phyloP scores from a whole-genome alignment of 768 basidiomycete species.

The Nidularia sp. region DNA sequence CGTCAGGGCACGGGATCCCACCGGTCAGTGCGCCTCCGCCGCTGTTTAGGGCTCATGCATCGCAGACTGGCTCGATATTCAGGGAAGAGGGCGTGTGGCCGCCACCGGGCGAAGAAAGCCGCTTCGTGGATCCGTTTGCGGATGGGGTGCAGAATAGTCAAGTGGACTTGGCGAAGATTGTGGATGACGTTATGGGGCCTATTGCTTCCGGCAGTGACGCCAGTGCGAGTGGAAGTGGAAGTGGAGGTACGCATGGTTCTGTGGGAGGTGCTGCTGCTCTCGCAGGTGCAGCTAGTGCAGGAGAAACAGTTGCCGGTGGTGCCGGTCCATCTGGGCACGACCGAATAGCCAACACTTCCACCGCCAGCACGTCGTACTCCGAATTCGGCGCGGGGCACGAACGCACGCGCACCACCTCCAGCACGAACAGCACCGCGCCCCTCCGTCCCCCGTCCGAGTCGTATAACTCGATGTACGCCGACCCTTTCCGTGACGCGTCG shows the following conservation, averaged over 20 bases:
- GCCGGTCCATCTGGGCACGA: neutral
- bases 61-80: constrained; percentile 44
- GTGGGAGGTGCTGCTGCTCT: neutral
- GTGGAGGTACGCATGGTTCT: neutral
- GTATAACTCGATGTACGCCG: neutral
- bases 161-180: constrained; percentile 33
- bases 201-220: neutral
- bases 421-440: neutral
- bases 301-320: neutral
- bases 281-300: neutral
- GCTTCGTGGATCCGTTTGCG: constrained; percentile 35
- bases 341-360: neutral
- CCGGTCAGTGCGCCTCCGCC: constrained; percentile 26
- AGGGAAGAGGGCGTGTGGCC: constrained; percentile 44
- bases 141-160: constrained; percentile 20
- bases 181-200: constrained; percentile 48
- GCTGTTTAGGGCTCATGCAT: constrained; percentile 30
- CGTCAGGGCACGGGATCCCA: constrained; percentile 1
- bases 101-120: constrained; percentile 20
- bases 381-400: neutral
- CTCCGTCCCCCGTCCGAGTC: neutral
- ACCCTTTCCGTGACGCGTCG: neutral
- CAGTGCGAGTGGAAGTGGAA: neutral
- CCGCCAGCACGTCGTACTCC: neutral
- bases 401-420: neutral